Percentiles rank a stretch among this genome's conserved stretches.
Conservation (phyloP, 2,329 filamentous ascomycete species). For the Penicillium frequentans region DNA sequence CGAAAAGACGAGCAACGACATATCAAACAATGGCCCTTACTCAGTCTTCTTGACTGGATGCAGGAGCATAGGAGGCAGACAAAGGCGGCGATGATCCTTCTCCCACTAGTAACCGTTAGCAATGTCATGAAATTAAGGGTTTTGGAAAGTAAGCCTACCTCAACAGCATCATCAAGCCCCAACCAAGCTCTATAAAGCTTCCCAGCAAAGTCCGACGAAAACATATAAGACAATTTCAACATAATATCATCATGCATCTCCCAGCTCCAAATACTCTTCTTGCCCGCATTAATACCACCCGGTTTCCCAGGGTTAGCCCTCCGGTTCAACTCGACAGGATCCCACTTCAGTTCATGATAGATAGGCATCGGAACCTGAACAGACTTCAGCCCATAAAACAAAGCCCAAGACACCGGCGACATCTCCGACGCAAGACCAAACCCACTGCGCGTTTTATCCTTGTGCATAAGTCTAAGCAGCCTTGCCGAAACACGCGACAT, state of each 20-base stretch:
- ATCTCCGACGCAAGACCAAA: constrained; percentile 16
- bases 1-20: not conserved
- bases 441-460: not conserved
- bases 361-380: constrained; percentile 13
- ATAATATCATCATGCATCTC: constrained; percentile 7
- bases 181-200: constrained; percentile 11
- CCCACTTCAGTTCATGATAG: constrained; percentile 9
- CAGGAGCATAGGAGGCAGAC: constrained; percentile 10
- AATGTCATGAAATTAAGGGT: not conserved
- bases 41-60: constrained; percentile 10
- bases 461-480: constrained; percentile 5
- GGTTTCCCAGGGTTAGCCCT: constrained; percentile 9
- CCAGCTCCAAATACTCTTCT: constrained; percentile 13
- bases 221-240: constrained; percentile 10
- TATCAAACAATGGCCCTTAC: not conserved
- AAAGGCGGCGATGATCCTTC: constrained; percentile 1
- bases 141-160: not conserved
- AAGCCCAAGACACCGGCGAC: constrained; percentile 9
- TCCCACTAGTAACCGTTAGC: constrained; percentile 5
- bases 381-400: constrained; percentile 16
- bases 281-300: constrained; percentile 5
- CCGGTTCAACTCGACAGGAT: constrained; percentile 4
- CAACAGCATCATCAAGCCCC: not conserved
- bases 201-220: constrained; percentile 5
- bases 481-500: constrained; percentile 11